These are phyloP conservation scores for Hyaloperonospora arabidopsidis DNA, from an alignment of 352 stramenopile genomes.

Conservation along the genomic window DNA sequence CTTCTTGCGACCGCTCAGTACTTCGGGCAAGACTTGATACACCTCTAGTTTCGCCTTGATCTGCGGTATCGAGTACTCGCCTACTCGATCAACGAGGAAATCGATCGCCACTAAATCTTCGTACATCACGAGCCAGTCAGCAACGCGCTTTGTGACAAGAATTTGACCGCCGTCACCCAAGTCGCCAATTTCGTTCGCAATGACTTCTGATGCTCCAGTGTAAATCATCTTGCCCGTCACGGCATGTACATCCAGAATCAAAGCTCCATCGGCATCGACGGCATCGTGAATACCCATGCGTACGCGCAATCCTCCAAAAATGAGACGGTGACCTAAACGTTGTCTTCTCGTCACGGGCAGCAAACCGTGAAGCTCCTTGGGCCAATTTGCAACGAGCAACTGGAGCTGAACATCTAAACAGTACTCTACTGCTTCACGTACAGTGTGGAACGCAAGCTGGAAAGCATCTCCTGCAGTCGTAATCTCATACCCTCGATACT, in stretches of 20 bases:
- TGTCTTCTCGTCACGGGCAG: slow-evolving; percentile 37
- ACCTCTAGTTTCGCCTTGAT: slow-evolving; percentile 40
- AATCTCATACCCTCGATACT: slow-evolving; percentile 57
- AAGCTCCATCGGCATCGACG: slow-evolving; percentile 30
- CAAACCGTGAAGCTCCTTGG: slow-evolving; percentile 40
- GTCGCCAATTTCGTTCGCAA: slow-evolving; percentile 47
- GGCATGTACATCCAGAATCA: slow-evolving; percentile 39
- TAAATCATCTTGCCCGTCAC: slow-evolving; percentile 60
- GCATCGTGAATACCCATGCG: slow-evolving; percentile 61
- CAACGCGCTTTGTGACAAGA: slow-evolving; percentile 42
- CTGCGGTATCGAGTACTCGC: slow-evolving; percentile 40
- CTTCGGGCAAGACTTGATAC: slow-evolving; percentile 41
- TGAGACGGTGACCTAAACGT: slow-evolving; percentile 29
- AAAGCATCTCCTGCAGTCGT: slow-evolving; percentile 52
- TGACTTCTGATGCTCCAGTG: slow-evolving; percentile 43
- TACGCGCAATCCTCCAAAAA: slow-evolving; percentile 46
- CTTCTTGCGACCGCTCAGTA: slow-evolving; percentile 38
- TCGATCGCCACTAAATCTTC: slow-evolving; percentile 41
- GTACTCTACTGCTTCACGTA: slow-evolving; percentile 52
- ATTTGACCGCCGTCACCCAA: slow-evolving; percentile 51
- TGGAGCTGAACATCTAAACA: slow-evolving; percentile 52
- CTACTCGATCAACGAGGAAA: slow-evolving; percentile 36
- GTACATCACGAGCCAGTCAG: slow-evolving; percentile 41
- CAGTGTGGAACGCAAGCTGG: slow-evolving; percentile 55
- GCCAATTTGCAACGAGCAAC: slow-evolving; percentile 44